phyloP scores from a whole-genome alignment of 2,329 filamentous ascomycete species.

The Apiospora pterosperma region DNA sequence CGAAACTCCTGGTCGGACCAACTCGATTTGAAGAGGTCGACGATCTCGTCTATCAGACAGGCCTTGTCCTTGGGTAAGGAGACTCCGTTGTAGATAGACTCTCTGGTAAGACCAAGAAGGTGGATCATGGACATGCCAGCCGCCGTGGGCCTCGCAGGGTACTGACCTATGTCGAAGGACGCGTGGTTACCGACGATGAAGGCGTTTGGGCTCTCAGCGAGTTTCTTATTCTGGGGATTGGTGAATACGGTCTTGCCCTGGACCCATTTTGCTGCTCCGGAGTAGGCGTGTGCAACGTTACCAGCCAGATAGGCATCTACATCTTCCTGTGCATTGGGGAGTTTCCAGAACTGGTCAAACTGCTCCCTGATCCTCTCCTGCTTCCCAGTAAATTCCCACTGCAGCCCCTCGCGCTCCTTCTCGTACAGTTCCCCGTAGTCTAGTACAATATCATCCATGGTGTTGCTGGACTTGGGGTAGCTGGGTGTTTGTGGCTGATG shows the following conservation, averaged over 20 bases:
- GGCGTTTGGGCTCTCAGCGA: slow-evolving; percentile 7
- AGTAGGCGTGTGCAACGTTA: slow-evolving; percentile 3
- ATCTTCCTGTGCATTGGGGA: slow-evolving; percentile 9
- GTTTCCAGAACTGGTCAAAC: slow-evolving; percentile 8
- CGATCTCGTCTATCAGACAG: slow-evolving; percentile 15
- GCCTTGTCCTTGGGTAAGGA: slow-evolving; percentile 7
- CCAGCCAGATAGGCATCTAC: slow-evolving; percentile 10
- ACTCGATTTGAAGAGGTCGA: slow-evolving; percentile 8
- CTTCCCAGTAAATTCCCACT: slow-evolving; percentile 16
- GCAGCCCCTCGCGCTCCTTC: neutral
- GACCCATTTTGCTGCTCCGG: slow-evolving; percentile 11
- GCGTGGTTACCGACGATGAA: slow-evolving; percentile 15
- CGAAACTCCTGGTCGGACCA: slow-evolving; percentile 8
- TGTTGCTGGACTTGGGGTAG: neutral
- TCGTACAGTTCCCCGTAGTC: neutral
- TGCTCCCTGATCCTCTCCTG: slow-evolving; percentile 8
- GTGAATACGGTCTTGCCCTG: slow-evolving; percentile 13
- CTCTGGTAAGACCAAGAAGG: slow-evolving; percentile 16
- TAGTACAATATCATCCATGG: neutral
- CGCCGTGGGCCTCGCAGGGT: neutral
- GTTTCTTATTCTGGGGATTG: neutral
- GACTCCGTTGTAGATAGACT: slow-evolving; percentile 19
- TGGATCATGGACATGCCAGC: slow-evolving; percentile 22
- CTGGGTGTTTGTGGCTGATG: neutral
- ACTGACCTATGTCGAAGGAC: slow-evolving; percentile 18